Base-by-base conservation (phyloP, 208 protist species). In the Giardia duodenalis region DNA sequence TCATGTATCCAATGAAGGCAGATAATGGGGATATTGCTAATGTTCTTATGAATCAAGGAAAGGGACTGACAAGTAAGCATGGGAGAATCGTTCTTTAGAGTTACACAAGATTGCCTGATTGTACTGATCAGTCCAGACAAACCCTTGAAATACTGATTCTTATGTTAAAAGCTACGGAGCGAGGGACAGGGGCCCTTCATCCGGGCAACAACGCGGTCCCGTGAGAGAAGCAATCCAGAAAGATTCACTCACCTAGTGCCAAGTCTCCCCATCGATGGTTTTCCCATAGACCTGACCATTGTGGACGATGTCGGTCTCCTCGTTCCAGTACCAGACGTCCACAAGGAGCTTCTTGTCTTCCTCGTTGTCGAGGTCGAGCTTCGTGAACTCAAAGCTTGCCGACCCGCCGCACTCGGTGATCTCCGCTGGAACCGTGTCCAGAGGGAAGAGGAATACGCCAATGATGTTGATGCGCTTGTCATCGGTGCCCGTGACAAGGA, bases 291-390 rank as follows among this genome's bases (percentile, higher is more conserved):
- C 45, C 44, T 47, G 2, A 19, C 88, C 88, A n/a, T 91, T 22
- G 47, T 91, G 45, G 43, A 91, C 44, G 42, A 91, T 91, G n/a
- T 91, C 88, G 2, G n/a, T 22, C 44, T 91, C 88, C 45, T 91
- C 88, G n/a, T 2, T 0, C 88, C 88, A 91, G 46, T 47, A 2
- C 88, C 88, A 91, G 45, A 47, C 44, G 4, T 45, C 1, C 1
- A 43, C 1, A n/a, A 91, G n/a, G 44, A 91, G 47, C 1, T 2
- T 47, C 2, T 47, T 3, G n/a, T 47, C 88, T 48, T 91, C 88
- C 10, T 22, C 42, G 43, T 46, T 91, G n/a, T 91, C 1, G 2
- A 2, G 4, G 4, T 46, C 88, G 4, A 91, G n/a, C 0, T 45
- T 0, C 44, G 44, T 91, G 43, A 3, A 91, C 2, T 91, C n/a